Base-by-base conservation (phyloP, 441 rosid species). In the Syzygium syzygioides region DNA sequence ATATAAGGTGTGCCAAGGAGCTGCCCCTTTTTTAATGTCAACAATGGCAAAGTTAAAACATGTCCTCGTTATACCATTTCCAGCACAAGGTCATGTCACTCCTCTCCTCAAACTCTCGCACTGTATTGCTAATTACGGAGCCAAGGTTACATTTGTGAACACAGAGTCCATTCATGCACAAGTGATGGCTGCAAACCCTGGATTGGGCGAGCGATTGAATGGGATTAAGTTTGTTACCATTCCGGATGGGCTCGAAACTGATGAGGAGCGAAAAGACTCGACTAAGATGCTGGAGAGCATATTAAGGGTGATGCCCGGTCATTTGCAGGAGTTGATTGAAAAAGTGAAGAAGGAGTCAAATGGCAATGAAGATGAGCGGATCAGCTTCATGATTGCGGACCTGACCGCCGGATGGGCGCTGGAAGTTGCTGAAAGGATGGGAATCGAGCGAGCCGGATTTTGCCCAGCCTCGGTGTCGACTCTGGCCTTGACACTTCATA, bases 41-140 rank as follows among this genome's bases (percentile, higher is more conserved):
- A 20, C 19, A 55, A 62, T 62, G 88, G 88, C 41, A 17, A 62
- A 64, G 79, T 50, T 62, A 12, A 68, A 86, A 85, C 93, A 91
- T 86, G 90, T 89, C 23, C 68, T 90, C 17, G 87, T 87, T 30
- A 52, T 91, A 41, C 90, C 93, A 15, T 91, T 6, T 48, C 93
- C 93, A 45, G 89, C 89, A 50, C 91, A 92, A 88, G 95, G 93
- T 15, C 93, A 93, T 79, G 89, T 91, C 64, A 80, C 89, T 12
- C 93, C 95, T 86, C 88, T 93, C 14, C 45, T 91, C 90, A 93
- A 92, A 87, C 55, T 93, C 85, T 57, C 94, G 0, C 76, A 87
- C 60, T 87, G 53, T 7, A 88, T 91, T n/a, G 92, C 88, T 6
- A 87, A 89, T 20, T 41, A 87, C 34, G 92, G 90, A 37, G 52